Evolutionary conservation across 768 basidiomycete genomes (phyloP), one percentile per base, ranked within the genome.

Genomic region (Multifurca ochricompacta): DNA sequence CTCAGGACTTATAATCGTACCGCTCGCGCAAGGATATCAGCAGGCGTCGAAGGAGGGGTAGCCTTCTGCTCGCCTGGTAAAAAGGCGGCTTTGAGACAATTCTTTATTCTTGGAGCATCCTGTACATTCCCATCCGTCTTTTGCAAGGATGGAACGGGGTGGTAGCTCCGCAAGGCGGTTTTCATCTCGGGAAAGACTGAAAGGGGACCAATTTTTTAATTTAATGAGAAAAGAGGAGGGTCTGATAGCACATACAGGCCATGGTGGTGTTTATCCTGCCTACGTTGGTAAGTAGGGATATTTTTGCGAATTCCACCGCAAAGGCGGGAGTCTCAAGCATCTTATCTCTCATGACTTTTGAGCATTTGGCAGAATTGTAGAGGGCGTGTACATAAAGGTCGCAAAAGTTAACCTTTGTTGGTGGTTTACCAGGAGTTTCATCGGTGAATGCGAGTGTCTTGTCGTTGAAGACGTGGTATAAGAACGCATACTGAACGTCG

Each of bases 131-230:
- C 87, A 60, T 86, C 84, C 14, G 90, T 88, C 72, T 87, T 88
- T 66, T 93, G 91, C 25, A 93, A 72, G 28, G 85, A 86, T 9
- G 91, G 91, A n/a, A 91, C 82, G 27, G 91, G 89, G 64, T 93
- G 91, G 68, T 93, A 93, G 50, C 88, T 89, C 65, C 91, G 75
- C 51, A 93, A 73, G 18, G 88, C 86, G 5, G 91, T 93, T 69
- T 89, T 87, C 91, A 93, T 92, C 73, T 91, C 89, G 53, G 89
- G 89, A 67, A 91, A 91, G 72, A 93, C 88, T 91, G 65, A 37
- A 49, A 62, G 51, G 39, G 48, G 59, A 51, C 35, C 34, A 32
- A 19, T 32, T 40, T 41, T 39, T 43, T 50, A 51, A 52, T 54
- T n/a, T 54, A 59, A 48, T 48, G 42, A 51, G 40, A 18, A 48